These are phyloP conservation scores for Dipteronia dyeriana DNA, from an alignment of 345 rosid species.

Conservation along the genomic window DNA sequence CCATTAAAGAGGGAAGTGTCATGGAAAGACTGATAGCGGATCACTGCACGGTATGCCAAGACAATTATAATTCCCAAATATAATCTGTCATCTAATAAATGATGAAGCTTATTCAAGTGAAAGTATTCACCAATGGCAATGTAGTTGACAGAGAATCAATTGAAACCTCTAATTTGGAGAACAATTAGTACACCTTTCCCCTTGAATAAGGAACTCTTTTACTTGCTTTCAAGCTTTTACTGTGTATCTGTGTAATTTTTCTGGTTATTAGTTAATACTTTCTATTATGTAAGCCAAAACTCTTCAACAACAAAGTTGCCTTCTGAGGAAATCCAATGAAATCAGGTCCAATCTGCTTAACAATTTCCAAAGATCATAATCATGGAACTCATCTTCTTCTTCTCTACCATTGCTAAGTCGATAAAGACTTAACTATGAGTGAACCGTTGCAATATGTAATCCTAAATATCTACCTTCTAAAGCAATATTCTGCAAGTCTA, in stretches of 20 bases:
- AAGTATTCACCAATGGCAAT: neutral
- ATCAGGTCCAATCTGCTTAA: neutral
- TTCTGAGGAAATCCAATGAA: neutral
- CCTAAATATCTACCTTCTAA: neutral
- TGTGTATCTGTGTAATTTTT: neutral
- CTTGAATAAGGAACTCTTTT: slow-evolving; percentile 11
- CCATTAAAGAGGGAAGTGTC: slow-evolving; percentile 47
- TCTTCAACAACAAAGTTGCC: no score
- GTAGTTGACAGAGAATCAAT: neutral
- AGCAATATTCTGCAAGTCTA: neutral
- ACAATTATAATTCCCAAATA: slow-evolving; percentile 19
- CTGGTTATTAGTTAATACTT: neutral
- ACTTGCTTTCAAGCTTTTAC: neutral
- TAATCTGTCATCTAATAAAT: neutral
- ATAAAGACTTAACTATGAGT: neutral
- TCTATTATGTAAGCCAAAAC: no score
- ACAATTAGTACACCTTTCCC: neutral
- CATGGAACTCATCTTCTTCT: neutral
- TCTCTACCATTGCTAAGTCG: neutral
- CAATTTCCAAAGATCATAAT: neutral
- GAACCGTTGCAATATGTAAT: neutral
- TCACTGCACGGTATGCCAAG: slow-evolving; percentile 37
- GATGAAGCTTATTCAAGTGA: neutral
- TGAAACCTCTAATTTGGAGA: neutral
- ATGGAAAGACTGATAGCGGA: slow-evolving; percentile 41